phyloP scores from a whole-genome alignment of 2,329 filamentous ascomycete genomes.

The Aspergillus viridinutans region DNA sequence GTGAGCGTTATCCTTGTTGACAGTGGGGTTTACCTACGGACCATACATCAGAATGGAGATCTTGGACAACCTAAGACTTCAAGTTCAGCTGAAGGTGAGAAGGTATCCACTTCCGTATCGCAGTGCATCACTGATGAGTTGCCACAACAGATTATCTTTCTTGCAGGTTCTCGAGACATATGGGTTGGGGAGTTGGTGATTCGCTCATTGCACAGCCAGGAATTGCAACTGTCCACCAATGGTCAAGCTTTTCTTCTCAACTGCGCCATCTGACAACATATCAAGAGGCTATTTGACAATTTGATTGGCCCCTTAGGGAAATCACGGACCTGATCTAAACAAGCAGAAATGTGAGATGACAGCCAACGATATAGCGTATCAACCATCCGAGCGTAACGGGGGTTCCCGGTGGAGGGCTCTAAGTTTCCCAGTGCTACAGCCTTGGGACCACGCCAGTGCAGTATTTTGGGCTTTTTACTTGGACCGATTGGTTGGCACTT shows the following conservation, averaged over 20 bases:
- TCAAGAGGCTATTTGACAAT: not conserved
- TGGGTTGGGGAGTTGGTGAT: not conserved
- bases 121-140: not conserved
- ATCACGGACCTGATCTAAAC: not conserved
- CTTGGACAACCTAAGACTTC: not conserved
- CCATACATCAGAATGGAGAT: not conserved
- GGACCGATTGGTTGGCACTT: constrained; percentile 14
- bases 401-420: constrained; percentile 19
- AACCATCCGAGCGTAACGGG: constrained; percentile 1
- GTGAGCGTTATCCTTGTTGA: not conserved
- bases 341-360: not conserved
- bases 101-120: not conserved
- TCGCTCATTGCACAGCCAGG: not conserved
- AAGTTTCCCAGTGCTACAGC: constrained; percentile 35
- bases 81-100: not conserved
- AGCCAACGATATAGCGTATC: not conserved
- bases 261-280: not conserved
- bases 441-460: constrained; percentile 25
- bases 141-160: not conserved
- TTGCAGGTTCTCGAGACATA: not conserved
- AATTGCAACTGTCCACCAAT: not conserved
- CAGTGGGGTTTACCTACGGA: not conserved
- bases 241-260: not conserved
- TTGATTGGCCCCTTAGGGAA: not conserved
- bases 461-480: constrained; percentile 3